Evolutionary conservation across 768 basidiomycete genomes (phyloP).

Genomic region (Termitomyces sp.): DNA sequence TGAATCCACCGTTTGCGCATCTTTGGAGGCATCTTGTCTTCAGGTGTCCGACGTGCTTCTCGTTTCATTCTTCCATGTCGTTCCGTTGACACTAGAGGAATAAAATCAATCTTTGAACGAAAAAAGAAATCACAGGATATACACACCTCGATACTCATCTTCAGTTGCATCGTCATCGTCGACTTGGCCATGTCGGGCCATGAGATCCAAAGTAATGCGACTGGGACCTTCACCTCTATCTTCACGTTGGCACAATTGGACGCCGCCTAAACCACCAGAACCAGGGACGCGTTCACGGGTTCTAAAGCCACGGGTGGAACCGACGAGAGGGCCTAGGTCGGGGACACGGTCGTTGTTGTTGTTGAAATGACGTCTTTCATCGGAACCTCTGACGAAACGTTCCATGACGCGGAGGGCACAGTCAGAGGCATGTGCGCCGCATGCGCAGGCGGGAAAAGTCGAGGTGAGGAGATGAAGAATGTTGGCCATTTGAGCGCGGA

Average conservation of each 20-base stretch:
- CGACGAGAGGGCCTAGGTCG: too few species aligned
- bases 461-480: slow-evolving; percentile 65
- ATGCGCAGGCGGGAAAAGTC: slow-evolving; percentile 73
- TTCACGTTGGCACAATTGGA: slow-evolving; percentile 36
- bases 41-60: slow-evolving; percentile 13
- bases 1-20: slow-evolving; percentile 52
- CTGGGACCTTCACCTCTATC: slow-evolving; percentile 8
- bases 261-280: slow-evolving; percentile 58
- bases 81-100: too few species aligned
- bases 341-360: too few species aligned
- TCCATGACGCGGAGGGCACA: slow-evolving; percentile 65
- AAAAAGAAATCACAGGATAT: too few species aligned
- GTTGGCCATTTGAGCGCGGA: slow-evolving; percentile 61
- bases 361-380: too few species aligned
- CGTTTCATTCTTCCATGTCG: too few species aligned
- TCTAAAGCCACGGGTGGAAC: too few species aligned
- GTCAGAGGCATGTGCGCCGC: slow-evolving; percentile 54
- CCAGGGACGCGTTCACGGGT: too few species aligned
- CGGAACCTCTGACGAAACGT: slow-evolving; percentile 10
- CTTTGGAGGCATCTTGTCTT: slow-evolving; percentile 53
- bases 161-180: too few species aligned
- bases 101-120: too few species aligned
- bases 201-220: slow-evolving; percentile 1
- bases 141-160: too few species aligned
- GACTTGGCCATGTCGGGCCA: too few species aligned